phyloP scores from a whole-genome alignment of 768 basidiomycete genomes.

The Brasilioporus rufonigricans region DNA sequence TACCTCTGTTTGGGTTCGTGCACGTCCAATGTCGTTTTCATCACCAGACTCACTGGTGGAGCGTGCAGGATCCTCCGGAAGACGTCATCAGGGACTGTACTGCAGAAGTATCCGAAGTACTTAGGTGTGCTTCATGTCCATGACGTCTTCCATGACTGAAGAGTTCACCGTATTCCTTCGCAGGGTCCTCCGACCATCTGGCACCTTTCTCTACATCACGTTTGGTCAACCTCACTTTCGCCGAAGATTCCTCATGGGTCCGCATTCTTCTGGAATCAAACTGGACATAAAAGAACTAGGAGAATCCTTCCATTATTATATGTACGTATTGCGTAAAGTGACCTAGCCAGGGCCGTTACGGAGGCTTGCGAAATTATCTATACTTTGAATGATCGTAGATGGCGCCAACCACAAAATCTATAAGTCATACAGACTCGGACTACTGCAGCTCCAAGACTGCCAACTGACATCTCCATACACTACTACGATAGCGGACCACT shows the following conservation, averaged over 20 bases:
- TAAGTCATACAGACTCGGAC: not conserved
- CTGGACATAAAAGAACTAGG: slow-evolving; percentile 72
- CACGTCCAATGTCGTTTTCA: not conserved
- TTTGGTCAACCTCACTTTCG: slow-evolving; percentile 92
- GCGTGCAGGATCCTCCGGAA: slow-evolving; percentile 64
- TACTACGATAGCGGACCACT: slow-evolving; percentile 19
- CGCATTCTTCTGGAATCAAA: slow-evolving; percentile 45
- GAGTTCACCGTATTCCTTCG: not conserved
- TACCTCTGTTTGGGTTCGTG: slow-evolving; percentile 75
- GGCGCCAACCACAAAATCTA: too few species aligned
- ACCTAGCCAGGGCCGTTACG: slow-evolving; percentile 3
- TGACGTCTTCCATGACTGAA: not conserved
- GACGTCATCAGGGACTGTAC: slow-evolving; percentile 69
- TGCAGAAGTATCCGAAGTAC: slow-evolving; percentile 71
- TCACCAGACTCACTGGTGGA: slow-evolving; percentile 2
- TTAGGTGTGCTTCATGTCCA: slow-evolving; percentile 44
- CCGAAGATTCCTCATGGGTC: slow-evolving; percentile 53
- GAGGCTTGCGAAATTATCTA: too few species aligned
- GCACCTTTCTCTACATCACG: slow-evolving; percentile 75
- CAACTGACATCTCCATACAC: slow-evolving; percentile 12
- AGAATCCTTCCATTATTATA: slow-evolving; percentile 80
- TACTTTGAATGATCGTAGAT: too few species aligned
- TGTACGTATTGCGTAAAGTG: slow-evolving; percentile 59
- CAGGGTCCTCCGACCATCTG: slow-evolving; percentile 63
- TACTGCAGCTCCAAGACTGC: slow-evolving; percentile 9